Conservation (phyloP, 495 filamentous ascomycete genomes). For the Xylaria curta region DNA sequence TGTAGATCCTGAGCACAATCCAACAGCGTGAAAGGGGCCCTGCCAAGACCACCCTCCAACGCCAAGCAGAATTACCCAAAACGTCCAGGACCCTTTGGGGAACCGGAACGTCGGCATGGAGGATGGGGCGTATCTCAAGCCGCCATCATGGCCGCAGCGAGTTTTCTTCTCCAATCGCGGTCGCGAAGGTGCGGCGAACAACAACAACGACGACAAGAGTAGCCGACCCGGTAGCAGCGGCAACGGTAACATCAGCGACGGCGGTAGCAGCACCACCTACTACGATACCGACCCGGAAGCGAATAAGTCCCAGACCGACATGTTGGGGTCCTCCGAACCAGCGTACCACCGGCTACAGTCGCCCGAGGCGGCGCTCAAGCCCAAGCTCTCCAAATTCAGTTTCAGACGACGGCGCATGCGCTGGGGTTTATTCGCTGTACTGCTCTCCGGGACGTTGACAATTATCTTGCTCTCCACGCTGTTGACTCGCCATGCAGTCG, state of each 20-base stretch:
- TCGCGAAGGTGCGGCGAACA: neutral
- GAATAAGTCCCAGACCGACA: slow-evolving; percentile 9
- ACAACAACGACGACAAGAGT: neutral
- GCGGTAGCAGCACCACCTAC: neutral
- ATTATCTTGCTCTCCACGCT: slow-evolving; percentile 29
- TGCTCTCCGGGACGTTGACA: slow-evolving; percentile 23
- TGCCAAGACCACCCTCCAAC: slow-evolving; percentile 19
- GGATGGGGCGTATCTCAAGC: slow-evolving; percentile 19
- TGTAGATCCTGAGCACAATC: neutral
- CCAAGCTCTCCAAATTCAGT: neutral
- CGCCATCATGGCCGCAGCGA: slow-evolving; percentile 26
- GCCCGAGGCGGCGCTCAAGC: neutral
- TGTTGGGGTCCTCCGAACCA: slow-evolving; percentile 15
- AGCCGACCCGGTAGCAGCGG: neutral
- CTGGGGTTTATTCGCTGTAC: slow-evolving; percentile 6
- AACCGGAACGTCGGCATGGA: slow-evolving; percentile 17
- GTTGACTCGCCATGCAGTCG: slow-evolving; percentile 16
- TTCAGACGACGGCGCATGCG: slow-evolving; percentile 14
- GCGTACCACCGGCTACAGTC: slow-evolving; percentile 20
- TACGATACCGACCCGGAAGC: slow-evolving; percentile 11
- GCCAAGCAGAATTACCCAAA: slow-evolving; percentile 7
- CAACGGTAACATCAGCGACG: neutral
- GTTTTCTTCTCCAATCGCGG: slow-evolving; percentile 14
- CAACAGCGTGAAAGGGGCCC: neutral
- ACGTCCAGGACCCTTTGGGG: neutral